These are phyloP conservation scores for Leccinum fuscescens DNA, from an alignment of 1,284 basidiomycete species.

Conservation along the genomic window DNA sequence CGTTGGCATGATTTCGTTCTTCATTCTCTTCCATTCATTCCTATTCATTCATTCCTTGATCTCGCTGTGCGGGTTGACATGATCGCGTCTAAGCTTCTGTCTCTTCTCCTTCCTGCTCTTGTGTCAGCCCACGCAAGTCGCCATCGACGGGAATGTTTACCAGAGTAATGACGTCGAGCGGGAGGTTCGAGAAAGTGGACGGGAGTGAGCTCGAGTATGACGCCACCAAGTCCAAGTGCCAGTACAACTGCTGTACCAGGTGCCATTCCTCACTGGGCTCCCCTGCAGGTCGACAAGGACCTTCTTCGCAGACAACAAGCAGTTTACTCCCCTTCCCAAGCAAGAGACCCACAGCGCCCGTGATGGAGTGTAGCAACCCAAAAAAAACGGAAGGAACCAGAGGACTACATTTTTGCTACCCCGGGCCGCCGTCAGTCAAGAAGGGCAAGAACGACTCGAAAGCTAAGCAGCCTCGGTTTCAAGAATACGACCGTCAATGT, in stretches of 20 bases:
- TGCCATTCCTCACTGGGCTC: background rate
- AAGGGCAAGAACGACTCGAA: background rate
- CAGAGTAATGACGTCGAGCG: constrained; percentile 28
- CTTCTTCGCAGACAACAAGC: background rate
- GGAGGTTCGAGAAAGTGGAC: too few species aligned
- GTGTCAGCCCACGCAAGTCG: constrained; percentile 35
- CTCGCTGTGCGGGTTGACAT: constrained; percentile 25
- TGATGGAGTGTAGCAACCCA: too few species aligned
- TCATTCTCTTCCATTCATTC: background rate
- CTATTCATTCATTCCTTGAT: background rate
- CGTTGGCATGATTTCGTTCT: background rate
- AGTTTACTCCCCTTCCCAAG: background rate
- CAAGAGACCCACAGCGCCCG: too few species aligned
- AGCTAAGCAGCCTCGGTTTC: background rate
- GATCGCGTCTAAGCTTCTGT: constrained; percentile 12
- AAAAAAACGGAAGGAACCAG: too few species aligned
- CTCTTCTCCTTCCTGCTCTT: constrained; percentile 24
- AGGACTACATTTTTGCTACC: background rate
- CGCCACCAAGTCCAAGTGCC: background rate
- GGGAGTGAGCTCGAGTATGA: too few species aligned
- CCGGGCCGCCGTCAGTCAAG: background rate
- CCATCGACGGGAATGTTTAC: constrained; percentile 33
- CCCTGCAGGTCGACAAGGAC: background rate
- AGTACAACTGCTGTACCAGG: background rate
- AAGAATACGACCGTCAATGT: background rate